Conservation (phyloP, 768 basidiomycete species). For the Asterophora parasitica region DNA sequence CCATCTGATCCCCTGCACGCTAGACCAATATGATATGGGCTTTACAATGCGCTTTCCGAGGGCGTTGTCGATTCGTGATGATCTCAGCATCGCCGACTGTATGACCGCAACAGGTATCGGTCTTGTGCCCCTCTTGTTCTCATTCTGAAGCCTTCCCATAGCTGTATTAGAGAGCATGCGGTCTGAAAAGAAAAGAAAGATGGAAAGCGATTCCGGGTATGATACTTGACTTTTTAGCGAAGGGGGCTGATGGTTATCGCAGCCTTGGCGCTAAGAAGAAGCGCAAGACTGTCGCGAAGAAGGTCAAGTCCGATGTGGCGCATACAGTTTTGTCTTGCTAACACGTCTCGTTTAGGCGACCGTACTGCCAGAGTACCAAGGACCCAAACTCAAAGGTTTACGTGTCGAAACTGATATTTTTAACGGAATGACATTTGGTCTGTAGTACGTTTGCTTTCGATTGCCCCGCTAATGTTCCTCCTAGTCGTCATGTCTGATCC, state of each 20-base stretch:
- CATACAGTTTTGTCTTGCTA: neutral
- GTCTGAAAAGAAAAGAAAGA: conserved; percentile 68
- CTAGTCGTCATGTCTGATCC: conserved; percentile 78
- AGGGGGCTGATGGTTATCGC: neutral
- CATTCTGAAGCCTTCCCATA: conserved; percentile 18
- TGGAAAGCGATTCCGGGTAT: conserved; percentile 57
- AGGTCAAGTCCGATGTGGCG: conserved; percentile 35
- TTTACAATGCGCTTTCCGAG: conserved; percentile 95
- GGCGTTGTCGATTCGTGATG: conserved; percentile 74
- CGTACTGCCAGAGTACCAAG: conserved; percentile 63
- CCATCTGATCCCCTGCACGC: neutral
- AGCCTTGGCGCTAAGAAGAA: conserved; percentile 48
- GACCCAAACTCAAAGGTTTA: conserved; percentile 58
- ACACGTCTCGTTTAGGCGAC: conserved; percentile 35
- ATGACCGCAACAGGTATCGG: conserved; percentile 58
- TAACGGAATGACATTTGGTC: conserved; percentile 74
- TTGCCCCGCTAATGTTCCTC: conserved; percentile 2
- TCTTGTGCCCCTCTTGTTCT: neutral
- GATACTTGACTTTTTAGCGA: conserved; percentile 1
- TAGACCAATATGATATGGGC: conserved; percentile 79
- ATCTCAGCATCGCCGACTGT: conserved; percentile 68
- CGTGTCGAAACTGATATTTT: conserved; percentile 63
- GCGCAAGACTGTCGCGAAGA: conserved; percentile 46
- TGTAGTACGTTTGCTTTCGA: conserved; percentile 22
- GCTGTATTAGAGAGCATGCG: conserved; percentile 58